Percentiles rank a stretch among this genome's conserved stretches.
Evolutionary conservation across 495 filamentous ascomycete genomes (phyloP).

Genomic region (Podospora pseudoanserina): DNA sequence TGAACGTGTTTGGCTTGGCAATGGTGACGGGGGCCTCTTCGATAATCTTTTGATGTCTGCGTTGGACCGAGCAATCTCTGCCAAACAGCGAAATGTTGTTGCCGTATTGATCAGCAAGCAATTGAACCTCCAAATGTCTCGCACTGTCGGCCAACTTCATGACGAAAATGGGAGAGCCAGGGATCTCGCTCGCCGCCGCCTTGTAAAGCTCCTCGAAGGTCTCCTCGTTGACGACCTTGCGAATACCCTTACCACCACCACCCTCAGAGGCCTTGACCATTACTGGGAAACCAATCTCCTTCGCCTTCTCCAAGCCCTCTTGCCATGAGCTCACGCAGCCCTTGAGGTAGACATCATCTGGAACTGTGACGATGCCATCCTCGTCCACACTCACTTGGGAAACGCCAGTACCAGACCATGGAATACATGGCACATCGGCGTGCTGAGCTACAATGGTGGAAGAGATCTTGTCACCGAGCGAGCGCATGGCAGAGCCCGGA

Average conservation of each 20-base stretch:
- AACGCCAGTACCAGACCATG: conserved; percentile 95
- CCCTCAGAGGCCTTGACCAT: conserved; percentile 99
- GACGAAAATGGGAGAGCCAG: conserved; percentile 99
- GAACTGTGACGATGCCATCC: conserved; percentile 86
- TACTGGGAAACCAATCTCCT: conserved; percentile 92
- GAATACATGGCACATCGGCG: conserved; percentile 94
- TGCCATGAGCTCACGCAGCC: conserved; percentile 85
- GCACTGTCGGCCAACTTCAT: conserved; percentile 99
- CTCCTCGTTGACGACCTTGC: conserved; percentile 85
- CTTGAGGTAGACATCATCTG: conserved; percentile 79
- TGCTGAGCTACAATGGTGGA: conserved; percentile 99
- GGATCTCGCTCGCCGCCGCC: conserved; percentile 94
- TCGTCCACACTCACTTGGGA: conserved; percentile 73
- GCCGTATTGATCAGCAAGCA: conserved; percentile 97
- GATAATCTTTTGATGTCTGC: conserved; percentile 99
- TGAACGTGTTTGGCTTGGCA: conserved; percentile 82
- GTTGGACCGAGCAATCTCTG: conserved; percentile 97
- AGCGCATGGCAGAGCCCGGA: conserved; percentile 96
- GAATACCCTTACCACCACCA: conserved; percentile 98
- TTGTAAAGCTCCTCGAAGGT: conserved; percentile 83
- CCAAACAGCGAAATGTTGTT: conserved; percentile 99
- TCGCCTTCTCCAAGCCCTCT: conserved; percentile 83
- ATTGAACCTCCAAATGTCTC: conserved; percentile 93
- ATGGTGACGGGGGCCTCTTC: conserved; percentile 98
- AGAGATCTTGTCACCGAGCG: conserved; percentile 98